Evolutionary conservation across 2,329 filamentous ascomycete species (phyloP).

Genomic region (Chlorencoelia australis): DNA sequence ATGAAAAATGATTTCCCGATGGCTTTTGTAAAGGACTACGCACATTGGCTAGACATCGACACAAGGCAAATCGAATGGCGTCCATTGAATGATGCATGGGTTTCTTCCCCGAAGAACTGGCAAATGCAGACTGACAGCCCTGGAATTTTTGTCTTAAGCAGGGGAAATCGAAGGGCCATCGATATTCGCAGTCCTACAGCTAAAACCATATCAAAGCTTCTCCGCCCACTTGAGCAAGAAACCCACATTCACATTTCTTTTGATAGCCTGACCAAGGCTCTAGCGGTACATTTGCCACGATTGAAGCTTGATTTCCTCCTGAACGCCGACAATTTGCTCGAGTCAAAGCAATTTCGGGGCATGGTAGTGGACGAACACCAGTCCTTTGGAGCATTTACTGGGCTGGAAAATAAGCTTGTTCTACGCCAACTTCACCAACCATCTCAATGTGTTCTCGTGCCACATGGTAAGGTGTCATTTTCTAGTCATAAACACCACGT

Average conservation of each 20-base stretch:
- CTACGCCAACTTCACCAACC: conserved; percentile 30
- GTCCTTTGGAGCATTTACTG: conserved; percentile 36
- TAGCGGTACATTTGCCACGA: conserved; percentile 36
- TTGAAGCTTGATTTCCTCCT: conserved; percentile 39
- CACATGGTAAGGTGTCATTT: conserved; percentile 8
- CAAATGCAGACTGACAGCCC: conserved; percentile 23
- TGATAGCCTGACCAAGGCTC: conserved; percentile 1
- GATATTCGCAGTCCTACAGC: conserved; percentile 29
- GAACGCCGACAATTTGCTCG: conserved; percentile 22
- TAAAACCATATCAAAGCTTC: conserved; percentile 22
- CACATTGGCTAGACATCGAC: conserved; percentile 2
- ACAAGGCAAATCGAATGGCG: neutral
- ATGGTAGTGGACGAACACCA: conserved; percentile 40
- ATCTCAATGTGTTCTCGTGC: conserved; percentile 28
- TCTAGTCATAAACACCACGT: conserved; percentile 24
- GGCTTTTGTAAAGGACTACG: conserved; percentile 5
- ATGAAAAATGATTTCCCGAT: conserved; percentile 5
- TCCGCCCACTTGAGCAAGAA: conserved; percentile 30
- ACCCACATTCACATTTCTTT: conserved; percentile 29
- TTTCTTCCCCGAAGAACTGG: neutral
- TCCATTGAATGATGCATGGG: neutral
- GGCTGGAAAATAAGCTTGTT: conserved; percentile 40
- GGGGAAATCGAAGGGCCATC: conserved; percentile 22
- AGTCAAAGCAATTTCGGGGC: conserved; percentile 40
- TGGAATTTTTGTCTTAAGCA: conserved; percentile 12